Conservation (phyloP, 345 rosid genomes). For the Eucalyptus caleyi region DNA sequence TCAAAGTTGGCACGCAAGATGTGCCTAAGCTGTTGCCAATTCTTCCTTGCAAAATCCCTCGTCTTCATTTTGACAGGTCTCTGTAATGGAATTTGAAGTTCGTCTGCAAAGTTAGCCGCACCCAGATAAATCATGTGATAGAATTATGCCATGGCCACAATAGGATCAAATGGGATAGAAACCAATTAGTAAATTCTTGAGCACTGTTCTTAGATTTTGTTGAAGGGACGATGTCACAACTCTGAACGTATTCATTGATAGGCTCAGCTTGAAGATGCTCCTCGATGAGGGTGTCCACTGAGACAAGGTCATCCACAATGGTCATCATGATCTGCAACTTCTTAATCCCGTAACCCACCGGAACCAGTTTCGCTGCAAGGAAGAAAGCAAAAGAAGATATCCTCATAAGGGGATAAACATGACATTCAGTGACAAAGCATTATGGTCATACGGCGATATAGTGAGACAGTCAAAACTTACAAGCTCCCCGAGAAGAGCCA, state of each 20-base stretch:
- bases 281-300: conserved; percentile 67
- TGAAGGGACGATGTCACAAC: conserved; percentile 90
- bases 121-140: too few species aligned
- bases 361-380: conserved; percentile 59
- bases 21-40: too few species aligned
- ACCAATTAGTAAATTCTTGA: too few species aligned
- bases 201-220: conserved; percentile 47
- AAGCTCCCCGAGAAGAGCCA: conserved; percentile 90
- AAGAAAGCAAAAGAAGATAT: not conserved
- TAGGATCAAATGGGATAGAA: too few species aligned
- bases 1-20: too few species aligned
- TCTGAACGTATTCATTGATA: conserved; percentile 60
- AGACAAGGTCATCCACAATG: conserved; percentile 86
- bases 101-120: too few species aligned
- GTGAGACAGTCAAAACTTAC: conserved; percentile 19
- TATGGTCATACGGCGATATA: not conserved
- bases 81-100: too few species aligned
- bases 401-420: not conserved
- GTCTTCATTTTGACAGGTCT: too few species aligned
- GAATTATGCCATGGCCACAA: too few species aligned
- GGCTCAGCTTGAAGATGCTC: conserved; percentile 75
- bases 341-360: conserved; percentile 91
- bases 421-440: not conserved
- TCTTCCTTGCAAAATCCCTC: too few species aligned
- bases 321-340: conserved; percentile 82